Conservation (phyloP, 2,329 filamentous ascomycete genomes). For the Neoarthrinium moseri region DNA sequence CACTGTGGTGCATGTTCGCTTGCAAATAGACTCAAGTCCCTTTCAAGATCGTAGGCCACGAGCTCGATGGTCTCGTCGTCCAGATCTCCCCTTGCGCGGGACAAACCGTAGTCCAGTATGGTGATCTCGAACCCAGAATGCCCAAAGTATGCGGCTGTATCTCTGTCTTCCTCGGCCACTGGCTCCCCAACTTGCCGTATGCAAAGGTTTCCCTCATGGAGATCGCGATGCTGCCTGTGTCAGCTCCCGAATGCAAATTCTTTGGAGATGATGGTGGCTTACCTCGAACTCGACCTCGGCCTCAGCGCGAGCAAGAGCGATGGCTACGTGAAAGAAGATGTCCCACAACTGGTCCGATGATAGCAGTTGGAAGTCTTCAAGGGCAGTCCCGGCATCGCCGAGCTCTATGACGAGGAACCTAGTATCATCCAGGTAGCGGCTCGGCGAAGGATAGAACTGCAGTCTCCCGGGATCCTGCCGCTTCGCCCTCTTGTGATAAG, state of each 20-base stretch:
- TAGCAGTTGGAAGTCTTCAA: constrained; percentile 56
- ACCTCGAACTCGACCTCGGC: constrained; percentile 60
- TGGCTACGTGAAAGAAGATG: constrained; percentile 58
- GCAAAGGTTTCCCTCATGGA: constrained; percentile 66
- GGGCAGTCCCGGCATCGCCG: constrained; percentile 58
- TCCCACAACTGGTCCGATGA: constrained; percentile 59
- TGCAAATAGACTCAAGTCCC: constrained; percentile 58
- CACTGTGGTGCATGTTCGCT: constrained; percentile 61
- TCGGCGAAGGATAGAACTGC: constrained; percentile 63
- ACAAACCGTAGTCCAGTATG: constrained; percentile 65
- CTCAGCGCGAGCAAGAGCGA: constrained; percentile 61
- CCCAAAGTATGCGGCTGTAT: constrained; percentile 45
- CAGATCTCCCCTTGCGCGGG: constrained; percentile 48
- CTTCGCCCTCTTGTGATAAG: constrained; percentile 53
- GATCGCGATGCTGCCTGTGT: constrained; percentile 54
- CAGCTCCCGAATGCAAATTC: background rate
- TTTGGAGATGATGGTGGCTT: constrained; percentile 13
- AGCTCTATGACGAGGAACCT: constrained; percentile 62
- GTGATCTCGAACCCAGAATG: constrained; percentile 63
- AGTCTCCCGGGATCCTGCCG: constrained; percentile 53
- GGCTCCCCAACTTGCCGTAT: constrained; percentile 43
- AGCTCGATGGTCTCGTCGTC: constrained; percentile 30
- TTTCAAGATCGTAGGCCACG: constrained; percentile 59
- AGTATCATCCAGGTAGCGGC: constrained; percentile 56
- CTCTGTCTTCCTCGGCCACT: constrained; percentile 26